Evolutionary conservation across 257 asterid genomes (phyloP).

Genomic region (Nicotiana sylvestris): DNA sequence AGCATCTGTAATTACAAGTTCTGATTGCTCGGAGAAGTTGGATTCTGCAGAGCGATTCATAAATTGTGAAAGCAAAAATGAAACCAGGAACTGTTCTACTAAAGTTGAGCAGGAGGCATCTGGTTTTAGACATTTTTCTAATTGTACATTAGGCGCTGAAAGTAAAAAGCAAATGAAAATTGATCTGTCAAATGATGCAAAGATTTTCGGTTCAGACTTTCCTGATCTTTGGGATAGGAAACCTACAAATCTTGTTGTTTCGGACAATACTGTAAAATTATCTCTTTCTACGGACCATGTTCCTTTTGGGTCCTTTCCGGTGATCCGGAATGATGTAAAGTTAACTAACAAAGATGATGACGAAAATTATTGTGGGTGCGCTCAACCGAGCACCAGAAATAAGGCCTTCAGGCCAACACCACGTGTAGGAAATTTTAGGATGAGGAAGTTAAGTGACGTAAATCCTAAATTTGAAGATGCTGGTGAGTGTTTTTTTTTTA

Average conservation of each 20-base stretch:
- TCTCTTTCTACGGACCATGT: slow-evolving; percentile 38
- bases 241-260: slow-evolving; percentile 45
- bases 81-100: slow-evolving; percentile 46
- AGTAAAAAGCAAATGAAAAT: slow-evolving; percentile 37
- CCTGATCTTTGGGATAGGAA: slow-evolving; percentile 45
- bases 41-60: slow-evolving; percentile 45
- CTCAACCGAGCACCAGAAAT: slow-evolving; percentile 46
- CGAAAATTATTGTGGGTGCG: slow-evolving; percentile 59
- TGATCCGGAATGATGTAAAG: slow-evolving; percentile 58
- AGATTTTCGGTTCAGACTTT: slow-evolving; percentile 33
- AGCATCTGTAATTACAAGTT: slow-evolving; percentile 61
- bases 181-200: slow-evolving; percentile 41
- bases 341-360: slow-evolving; percentile 83
- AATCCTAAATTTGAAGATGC: slow-evolving; percentile 43
- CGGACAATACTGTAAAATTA: slow-evolving; percentile 61
- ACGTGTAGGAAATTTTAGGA: slow-evolving; percentile 40
- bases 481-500: slow-evolving; percentile 45
- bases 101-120: slow-evolving; percentile 45
- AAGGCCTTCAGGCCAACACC: slow-evolving; percentile 50
- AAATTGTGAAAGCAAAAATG: slow-evolving; percentile 53
- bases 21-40: slow-evolving; percentile 61
- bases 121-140: slow-evolving; percentile 39
- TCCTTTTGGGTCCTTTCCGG: slow-evolving; percentile 49
- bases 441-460: slow-evolving; percentile 42
- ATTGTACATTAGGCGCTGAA: slow-evolving; percentile 45